phyloP scores from a whole-genome alignment of 768 basidiomycete genomes.

The Lentinula sp. region DNA sequence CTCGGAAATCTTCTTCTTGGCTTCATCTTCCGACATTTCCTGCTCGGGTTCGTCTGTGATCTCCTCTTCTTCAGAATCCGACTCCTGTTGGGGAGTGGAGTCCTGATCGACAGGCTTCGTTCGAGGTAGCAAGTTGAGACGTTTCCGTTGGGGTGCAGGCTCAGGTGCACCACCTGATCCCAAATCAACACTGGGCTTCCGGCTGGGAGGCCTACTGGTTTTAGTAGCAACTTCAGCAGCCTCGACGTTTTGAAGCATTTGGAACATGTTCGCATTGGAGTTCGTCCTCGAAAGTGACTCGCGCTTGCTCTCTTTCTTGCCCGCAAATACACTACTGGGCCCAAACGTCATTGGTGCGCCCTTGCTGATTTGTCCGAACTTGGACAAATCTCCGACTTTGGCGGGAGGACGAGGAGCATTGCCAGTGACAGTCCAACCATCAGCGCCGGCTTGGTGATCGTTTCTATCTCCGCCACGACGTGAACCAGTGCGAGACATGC shows the following conservation, averaged over 20 bases:
- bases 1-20: conserved; percentile 70
- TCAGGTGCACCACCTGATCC: conserved; percentile 34
- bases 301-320: conserved; percentile 56
- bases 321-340: conserved; percentile 77
- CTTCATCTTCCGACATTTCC: conserved; percentile 62
- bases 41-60: conserved; percentile 32
- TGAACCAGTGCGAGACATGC: conserved; percentile 89
- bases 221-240: conserved; percentile 45
- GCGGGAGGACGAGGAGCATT: conserved; percentile 50
- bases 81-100: conserved; percentile 23
- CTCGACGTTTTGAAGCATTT: conserved; percentile 66
- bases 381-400: conserved; percentile 81
- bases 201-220: conserved; percentile 43
- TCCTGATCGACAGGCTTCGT: conserved; percentile 53
- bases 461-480: conserved; percentile 75
- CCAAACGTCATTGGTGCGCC: conserved; percentile 69
- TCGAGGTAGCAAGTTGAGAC: conserved; percentile 74
- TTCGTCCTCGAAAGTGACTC: conserved; percentile 75
- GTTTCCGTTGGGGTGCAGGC: conserved; percentile 52
- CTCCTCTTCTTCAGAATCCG: neutral
- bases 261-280: conserved; percentile 84
- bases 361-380: conserved; percentile 83
- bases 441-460: conserved; percentile 51
- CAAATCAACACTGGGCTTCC: conserved; percentile 47
- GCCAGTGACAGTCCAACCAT: conserved; percentile 78